phyloP scores from a whole-genome alignment of 768 basidiomycete species.

The Suillus sp. region DNA sequence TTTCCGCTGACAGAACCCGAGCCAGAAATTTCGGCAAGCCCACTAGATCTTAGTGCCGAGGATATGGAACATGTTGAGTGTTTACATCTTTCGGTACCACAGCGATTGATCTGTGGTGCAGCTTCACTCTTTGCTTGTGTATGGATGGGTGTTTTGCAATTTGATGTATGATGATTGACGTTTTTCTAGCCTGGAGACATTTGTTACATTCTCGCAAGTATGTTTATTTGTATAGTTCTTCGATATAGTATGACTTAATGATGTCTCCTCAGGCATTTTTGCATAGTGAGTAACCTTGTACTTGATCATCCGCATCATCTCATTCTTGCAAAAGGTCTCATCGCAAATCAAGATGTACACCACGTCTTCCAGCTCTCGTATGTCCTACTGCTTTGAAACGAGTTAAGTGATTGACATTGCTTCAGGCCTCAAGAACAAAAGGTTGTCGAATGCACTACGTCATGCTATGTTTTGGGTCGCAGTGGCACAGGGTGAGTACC shows the following conservation, averaged over 20 bases:
- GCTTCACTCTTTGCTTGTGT: slow-evolving; percentile 64
- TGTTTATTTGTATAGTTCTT: not conserved
- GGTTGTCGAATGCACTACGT: slow-evolving; percentile 59
- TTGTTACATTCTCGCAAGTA: slow-evolving; percentile 32
- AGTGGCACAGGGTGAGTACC: slow-evolving; percentile 69
- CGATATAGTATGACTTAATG: not conserved
- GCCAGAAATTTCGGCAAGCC: slow-evolving; percentile 16
- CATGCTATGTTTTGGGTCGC: slow-evolving; percentile 68
- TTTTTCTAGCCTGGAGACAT: slow-evolving; percentile 42
- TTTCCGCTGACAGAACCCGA: slow-evolving; percentile 45
- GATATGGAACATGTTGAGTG: slow-evolving; percentile 48
- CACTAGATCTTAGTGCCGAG: slow-evolving; percentile 42
- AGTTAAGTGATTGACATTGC: slow-evolving; percentile 18
- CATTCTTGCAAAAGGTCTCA: slow-evolving; percentile 21
- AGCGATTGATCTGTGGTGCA: slow-evolving; percentile 23
- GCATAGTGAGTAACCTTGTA: slow-evolving; percentile 17
- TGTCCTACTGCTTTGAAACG: slow-evolving; percentile 7
- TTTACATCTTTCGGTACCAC: not conserved
- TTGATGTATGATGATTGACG: slow-evolving; percentile 34
- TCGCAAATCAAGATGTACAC: slow-evolving; percentile 25
- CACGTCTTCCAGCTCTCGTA: slow-evolving; percentile 31
- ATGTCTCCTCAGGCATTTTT: slow-evolving; percentile 23
- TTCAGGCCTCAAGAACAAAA: slow-evolving; percentile 48
- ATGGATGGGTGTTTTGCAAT: slow-evolving; percentile 21
- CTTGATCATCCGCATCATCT: not conserved